These are phyloP conservation scores for Cyberlindnera nakhonratchasimensis DNA, from an alignment of 805 yeast species.

Conservation along the genomic window DNA sequence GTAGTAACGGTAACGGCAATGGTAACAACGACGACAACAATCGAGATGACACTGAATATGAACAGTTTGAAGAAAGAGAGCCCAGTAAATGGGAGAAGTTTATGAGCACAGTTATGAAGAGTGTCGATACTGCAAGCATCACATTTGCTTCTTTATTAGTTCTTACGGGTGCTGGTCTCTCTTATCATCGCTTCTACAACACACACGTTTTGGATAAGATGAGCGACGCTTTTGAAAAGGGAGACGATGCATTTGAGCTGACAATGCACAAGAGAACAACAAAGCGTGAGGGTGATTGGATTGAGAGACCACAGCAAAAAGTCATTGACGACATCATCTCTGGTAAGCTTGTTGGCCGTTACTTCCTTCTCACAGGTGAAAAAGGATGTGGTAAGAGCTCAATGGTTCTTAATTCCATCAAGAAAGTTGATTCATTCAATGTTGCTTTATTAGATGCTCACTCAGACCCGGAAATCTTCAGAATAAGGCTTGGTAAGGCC, in stretches of 20 bases:
- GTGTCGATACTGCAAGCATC: constrained; percentile 65
- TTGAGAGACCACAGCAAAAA: constrained; percentile 64
- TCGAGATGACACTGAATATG: constrained; percentile 11
- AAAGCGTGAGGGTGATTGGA: constrained; percentile 51
- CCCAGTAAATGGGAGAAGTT: constrained; percentile 19
- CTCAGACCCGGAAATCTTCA: constrained; percentile 78
- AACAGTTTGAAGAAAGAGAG: constrained; percentile 16
- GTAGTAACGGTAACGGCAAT: neutral
- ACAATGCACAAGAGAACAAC: constrained; percentile 46
- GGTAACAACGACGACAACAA: constrained; percentile 10
- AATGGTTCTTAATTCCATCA: constrained; percentile 66
- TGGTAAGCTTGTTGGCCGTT: constrained; percentile 65
- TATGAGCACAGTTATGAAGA: constrained; percentile 32
- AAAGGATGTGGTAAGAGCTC: constrained; percentile 87
- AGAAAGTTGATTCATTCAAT: constrained; percentile 55
- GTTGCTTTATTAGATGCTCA: constrained; percentile 79
- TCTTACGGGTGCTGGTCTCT: constrained; percentile 67
- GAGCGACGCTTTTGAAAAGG: constrained; percentile 60
- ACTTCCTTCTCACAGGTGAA: constrained; percentile 72
- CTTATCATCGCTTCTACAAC: constrained; percentile 62
- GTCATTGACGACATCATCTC: constrained; percentile 59
- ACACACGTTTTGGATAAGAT: constrained; percentile 60
- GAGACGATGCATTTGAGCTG: constrained; percentile 61
- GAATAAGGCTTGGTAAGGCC: constrained; percentile 74
- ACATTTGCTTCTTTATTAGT: constrained; percentile 67